Evolutionary conservation across 352 stramenopile species (phyloP).

Genomic region (Stephanocyclus meneghinianus): DNA sequence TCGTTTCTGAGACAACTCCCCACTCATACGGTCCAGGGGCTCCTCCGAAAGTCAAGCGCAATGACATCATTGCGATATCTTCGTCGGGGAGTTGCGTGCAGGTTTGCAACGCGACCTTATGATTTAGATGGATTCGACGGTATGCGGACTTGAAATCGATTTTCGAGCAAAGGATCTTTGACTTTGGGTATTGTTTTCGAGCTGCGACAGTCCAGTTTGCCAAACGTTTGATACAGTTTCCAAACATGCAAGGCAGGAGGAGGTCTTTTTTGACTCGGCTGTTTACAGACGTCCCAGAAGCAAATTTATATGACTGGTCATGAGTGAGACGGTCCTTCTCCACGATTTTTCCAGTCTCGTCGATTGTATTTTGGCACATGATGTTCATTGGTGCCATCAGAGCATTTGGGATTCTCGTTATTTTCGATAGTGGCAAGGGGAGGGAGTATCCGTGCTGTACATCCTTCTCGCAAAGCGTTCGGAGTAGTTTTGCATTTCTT

Average conservation of each 20-base stretch:
- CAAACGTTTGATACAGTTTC: background rate
- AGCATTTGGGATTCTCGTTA: too few species aligned
- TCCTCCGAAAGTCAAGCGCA: slow-evolving; percentile 30
- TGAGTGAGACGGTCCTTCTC: too few species aligned
- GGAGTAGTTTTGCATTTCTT: too few species aligned
- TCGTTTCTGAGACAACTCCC: slow-evolving; percentile 10
- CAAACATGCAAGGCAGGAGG: slow-evolving; percentile 15
- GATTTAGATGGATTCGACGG: slow-evolving; percentile 7
- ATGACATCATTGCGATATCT: background rate
- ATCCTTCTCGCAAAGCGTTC: too few species aligned
- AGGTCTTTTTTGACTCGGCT: too few species aligned
- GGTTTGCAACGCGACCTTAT: slow-evolving; percentile 7
- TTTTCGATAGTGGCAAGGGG: too few species aligned
- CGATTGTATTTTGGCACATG: too few species aligned
- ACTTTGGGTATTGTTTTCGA: slow-evolving; percentile 3
- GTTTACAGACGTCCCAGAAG: too few species aligned
- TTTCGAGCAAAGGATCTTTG: slow-evolving; percentile 6
- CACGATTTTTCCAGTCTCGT: too few species aligned
- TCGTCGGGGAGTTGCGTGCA: background rate
- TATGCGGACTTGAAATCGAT: slow-evolving; percentile 31
- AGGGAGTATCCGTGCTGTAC: too few species aligned
- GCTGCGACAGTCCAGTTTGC: slow-evolving; percentile 5
- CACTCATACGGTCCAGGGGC: slow-evolving; percentile 19
- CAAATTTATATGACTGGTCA: too few species aligned
- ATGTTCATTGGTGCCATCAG: too few species aligned